phyloP scores from a whole-genome alignment of 371 early-diverging fungal species.

The Rhizomucor miehei region DNA sequence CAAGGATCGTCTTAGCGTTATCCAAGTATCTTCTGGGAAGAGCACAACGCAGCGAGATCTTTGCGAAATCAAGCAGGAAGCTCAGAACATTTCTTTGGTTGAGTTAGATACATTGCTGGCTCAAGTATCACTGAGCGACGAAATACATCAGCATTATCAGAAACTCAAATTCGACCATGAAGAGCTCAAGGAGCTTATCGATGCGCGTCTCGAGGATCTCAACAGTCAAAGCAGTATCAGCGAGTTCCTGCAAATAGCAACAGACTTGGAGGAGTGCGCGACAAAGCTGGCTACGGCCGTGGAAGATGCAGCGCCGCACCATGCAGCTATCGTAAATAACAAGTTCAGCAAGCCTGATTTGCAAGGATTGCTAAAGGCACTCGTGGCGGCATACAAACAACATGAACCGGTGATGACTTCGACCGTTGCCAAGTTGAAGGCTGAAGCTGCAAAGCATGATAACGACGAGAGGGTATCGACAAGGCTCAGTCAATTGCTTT shows the following conservation, averaged over 20 bases:
- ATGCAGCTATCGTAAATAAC: slow-evolving; percentile 32
- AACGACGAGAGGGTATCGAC: slow-evolving; percentile 39
- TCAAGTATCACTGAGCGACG: slow-evolving; percentile 9
- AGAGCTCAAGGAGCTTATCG: slow-evolving; percentile 21
- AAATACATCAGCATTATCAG: slow-evolving; percentile 17
- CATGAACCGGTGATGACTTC: slow-evolving; percentile 35
- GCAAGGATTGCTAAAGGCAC: slow-evolving; percentile 38
- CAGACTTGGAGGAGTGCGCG: slow-evolving; percentile 35
- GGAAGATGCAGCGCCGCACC: slow-evolving; percentile 38
- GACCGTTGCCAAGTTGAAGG: slow-evolving; percentile 29
- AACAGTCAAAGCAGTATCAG: slow-evolving; percentile 27
- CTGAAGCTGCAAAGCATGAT: slow-evolving; percentile 28
- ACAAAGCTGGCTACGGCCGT: slow-evolving; percentile 27
- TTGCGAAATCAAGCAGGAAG: slow-evolving; percentile 26
- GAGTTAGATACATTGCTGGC: slow-evolving; percentile 22
- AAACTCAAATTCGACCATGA: slow-evolving; percentile 11
- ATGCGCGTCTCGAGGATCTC: slow-evolving; percentile 24
- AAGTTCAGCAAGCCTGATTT: slow-evolving; percentile 46
- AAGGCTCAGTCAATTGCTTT: slow-evolving; percentile 31
- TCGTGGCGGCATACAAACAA: slow-evolving; percentile 47
- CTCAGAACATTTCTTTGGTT: slow-evolving; percentile 8
- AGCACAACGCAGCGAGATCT: slow-evolving; percentile 24
- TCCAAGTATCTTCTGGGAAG: slow-evolving; percentile 34
- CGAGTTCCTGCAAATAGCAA: slow-evolving; percentile 28
- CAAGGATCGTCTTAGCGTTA: slow-evolving; percentile 36